phyloP scores from a whole-genome alignment of 352 stramenopile species.

The Blastocystis hominis region DNA sequence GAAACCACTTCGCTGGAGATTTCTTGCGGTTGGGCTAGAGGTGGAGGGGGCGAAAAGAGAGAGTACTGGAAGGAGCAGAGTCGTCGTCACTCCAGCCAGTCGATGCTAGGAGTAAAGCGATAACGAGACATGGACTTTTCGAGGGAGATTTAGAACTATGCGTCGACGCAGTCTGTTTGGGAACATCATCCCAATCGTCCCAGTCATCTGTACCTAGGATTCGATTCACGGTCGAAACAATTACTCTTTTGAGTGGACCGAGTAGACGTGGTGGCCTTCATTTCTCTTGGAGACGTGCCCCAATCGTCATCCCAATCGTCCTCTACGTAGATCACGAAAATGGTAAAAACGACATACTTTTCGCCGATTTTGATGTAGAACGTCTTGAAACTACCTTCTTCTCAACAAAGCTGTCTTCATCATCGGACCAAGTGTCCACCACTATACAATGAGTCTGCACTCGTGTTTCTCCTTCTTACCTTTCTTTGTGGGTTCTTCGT shows the following conservation, averaged over 20 bases:
- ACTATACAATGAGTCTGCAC: neutral
- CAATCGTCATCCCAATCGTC: neutral
- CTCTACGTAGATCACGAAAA: neutral
- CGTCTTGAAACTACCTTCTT: neutral
- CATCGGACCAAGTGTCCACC: constrained; percentile 23
- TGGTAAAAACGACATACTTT: neutral
- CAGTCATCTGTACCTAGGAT: constrained; percentile 9
- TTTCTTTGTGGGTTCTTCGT: constrained; percentile 25
- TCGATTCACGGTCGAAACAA: neutral
- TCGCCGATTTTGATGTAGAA: neutral
- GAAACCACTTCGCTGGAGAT: neutral
- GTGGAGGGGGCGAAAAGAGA: neutral
- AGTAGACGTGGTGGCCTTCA: neutral
- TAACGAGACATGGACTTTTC: neutral
- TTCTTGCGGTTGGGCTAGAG: neutral
- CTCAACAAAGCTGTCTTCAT: neutral
- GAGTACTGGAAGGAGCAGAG: neutral
- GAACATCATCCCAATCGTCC: neutral
- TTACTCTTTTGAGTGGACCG: neutral
- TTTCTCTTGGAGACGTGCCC: neutral
- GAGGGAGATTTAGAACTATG: neutral
- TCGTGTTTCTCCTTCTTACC: neutral
- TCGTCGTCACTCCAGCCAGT: constrained; percentile 6
- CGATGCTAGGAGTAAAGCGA: neutral
- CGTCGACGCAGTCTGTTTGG: neutral